Percentiles rank a stretch among this genome's conserved stretches.
Conservation (phyloP, 768 basidiomycete genomes). For the Auricularia sp. region DNA sequence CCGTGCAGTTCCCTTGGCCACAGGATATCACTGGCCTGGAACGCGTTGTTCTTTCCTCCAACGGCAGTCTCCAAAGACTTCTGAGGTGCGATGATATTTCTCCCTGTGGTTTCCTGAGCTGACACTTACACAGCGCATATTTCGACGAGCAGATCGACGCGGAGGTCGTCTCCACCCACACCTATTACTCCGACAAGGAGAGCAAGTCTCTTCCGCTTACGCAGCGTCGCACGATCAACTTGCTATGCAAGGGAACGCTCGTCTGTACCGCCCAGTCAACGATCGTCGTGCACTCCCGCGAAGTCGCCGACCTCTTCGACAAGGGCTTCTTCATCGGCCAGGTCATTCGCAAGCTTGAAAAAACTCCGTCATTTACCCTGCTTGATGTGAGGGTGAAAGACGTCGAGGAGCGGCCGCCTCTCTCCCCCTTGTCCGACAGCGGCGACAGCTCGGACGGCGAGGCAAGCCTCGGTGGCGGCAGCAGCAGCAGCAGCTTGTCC, state of each 20-base stretch:
- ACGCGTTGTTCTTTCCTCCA: conserved; percentile 56
- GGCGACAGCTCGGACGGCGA: not conserved
- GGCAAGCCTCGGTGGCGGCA: not conserved
- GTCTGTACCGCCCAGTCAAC: conserved; percentile 58
- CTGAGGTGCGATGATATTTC: conserved; percentile 37
- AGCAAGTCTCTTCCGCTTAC: conserved; percentile 30
- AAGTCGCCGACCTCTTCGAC: conserved; percentile 49
- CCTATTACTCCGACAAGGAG: conserved; percentile 13
- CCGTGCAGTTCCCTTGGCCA: conserved; percentile 42
- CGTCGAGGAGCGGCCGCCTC: conserved; percentile 10
- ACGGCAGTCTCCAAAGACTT: conserved; percentile 59
- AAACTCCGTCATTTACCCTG: conserved; percentile 48
- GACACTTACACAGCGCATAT: conserved; percentile 37
- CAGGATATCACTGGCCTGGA: conserved; percentile 42
- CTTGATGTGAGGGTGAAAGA: conserved; percentile 42
- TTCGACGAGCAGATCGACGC: conserved; percentile 53
- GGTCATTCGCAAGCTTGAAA: conserved; percentile 46
- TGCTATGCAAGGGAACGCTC: conserved; percentile 42
- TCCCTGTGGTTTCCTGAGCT: not conserved
- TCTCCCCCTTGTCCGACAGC: not conserved
- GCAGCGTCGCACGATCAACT: conserved; percentile 56
- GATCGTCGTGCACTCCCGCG: conserved; percentile 47
- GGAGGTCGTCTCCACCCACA: conserved; percentile 44
- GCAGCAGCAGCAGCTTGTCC: not conserved
- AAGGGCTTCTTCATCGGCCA: conserved; percentile 63